Evolutionary conservation across 202 grass and related monocot species (phyloP).

Genomic region (Eragrostis tef): DNA sequence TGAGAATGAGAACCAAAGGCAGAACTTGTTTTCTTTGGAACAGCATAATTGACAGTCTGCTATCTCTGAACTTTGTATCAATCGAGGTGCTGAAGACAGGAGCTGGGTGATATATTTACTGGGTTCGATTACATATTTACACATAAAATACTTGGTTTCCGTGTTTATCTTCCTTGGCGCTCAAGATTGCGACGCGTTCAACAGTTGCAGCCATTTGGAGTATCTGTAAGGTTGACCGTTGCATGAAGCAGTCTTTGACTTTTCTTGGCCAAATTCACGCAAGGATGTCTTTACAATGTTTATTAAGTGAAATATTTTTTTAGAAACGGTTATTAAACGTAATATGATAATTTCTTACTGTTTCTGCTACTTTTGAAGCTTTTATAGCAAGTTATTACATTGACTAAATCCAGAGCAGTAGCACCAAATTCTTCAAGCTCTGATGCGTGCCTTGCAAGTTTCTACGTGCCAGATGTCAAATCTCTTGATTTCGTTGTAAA

Average conservation of each 20-base stretch:
- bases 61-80: slow-evolving; percentile 32
- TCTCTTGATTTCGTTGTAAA: not conserved
- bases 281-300: not conserved
- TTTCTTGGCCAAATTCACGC: not conserved
- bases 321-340: not conserved
- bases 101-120: not conserved
- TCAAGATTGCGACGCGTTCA: slow-evolving; percentile 31
- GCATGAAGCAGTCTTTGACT: not conserved
- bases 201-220: not conserved
- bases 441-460: slow-evolving; percentile 22
- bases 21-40: slow-evolving; percentile 12
- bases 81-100: not conserved
- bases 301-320: not conserved
- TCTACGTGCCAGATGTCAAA: not conserved
- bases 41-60: slow-evolving; percentile 5
- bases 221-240: not conserved
- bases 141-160: not conserved
- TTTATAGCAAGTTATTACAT: not conserved
- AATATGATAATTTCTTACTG: not conserved
- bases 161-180: slow-evolving; percentile 27
- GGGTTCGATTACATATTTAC: not conserved
- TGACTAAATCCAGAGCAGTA: not conserved
- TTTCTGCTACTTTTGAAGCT: not conserved
- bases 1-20: slow-evolving; percentile 32
- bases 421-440: not conserved